Base-by-base conservation (phyloP, 2,329 filamentous ascomycete species). In the Plenodomus biglobosus region DNA sequence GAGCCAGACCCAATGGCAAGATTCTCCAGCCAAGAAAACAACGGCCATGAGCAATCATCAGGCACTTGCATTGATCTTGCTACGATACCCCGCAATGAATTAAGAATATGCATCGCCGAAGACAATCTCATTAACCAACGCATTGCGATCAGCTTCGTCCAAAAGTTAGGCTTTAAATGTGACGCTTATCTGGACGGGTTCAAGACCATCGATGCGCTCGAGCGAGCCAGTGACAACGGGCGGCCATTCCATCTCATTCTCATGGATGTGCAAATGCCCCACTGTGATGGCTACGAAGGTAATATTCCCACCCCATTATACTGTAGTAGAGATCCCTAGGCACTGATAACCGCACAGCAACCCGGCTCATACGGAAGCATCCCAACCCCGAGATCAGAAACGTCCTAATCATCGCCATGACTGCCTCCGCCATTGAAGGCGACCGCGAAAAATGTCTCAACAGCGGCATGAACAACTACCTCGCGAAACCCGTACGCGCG, bases 211-310 rank as follows among this genome's bases (percentile, higher is more conserved):
- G 88, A 95, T 62, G 92, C 90, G 0, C 75, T 96, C n/a, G 85
- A 87, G 8, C 77, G 82, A 42, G 87, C 86, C 53, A 87, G 87
- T 3, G 78, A 76, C 38, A 86, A 88, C 53, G 86, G 86, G 1
- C 78, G 78, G 8, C 92, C 91, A 0, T 96, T 95, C 73, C 91
- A 96, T 64, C 81, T 96, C 24, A 86, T 95, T 35, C 80, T 96
- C 38, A 96, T 96, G 92, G 92, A 96, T 68, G 90, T 95, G 3
- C 91, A 96, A 73, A 96, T 96, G 92, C 92, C 92, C 0, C 85
- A 95, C 3, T 81, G 95, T 8, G 92, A 96, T 68, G 92, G 92
- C 5, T 96, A 96, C 68, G 88, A 95, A 71, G 65, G 65, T 66
- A 59, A 37, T 5, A 7, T 3, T 15, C 16, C 11, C n/a, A 6